Percentiles rank a stretch among this genome's conserved stretches.
Conservation (phyloP, 169 alveolate genomes). For the Plasmodium vinckei region DNA sequence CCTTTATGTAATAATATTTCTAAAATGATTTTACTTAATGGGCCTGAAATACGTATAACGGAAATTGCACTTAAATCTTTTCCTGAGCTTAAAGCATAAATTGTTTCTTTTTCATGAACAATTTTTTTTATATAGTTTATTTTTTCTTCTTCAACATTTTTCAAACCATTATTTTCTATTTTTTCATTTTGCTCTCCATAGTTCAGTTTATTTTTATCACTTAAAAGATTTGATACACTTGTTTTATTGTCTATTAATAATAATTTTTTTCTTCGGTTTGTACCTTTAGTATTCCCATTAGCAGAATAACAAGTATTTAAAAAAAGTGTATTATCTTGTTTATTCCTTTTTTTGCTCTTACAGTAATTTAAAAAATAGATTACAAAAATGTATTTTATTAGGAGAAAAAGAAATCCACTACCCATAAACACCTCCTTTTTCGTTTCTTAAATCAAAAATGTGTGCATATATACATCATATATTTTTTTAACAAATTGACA, state of each 20-base stretch:
- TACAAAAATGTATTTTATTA: conserved; percentile 8
- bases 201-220: not conserved
- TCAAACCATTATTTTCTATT: no score
- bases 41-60: conserved; percentile 41
- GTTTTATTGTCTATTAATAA: no score
- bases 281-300: no score
- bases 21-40: conserved; percentile 33
- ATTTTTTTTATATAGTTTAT: conserved; percentile 22
- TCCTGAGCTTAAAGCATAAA: conserved; percentile 58
- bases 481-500: no score
- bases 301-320: no score
- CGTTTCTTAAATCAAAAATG: no score
- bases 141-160: not conserved
- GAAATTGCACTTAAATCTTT: conserved; percentile 32
- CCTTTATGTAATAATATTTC: conserved; percentile 28
- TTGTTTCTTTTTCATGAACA: conserved; percentile 30
- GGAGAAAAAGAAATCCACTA: not conserved
- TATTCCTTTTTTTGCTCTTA: not conserved
- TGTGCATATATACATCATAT: no score
- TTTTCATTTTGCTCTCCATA: not conserved
- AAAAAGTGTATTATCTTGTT: not conserved
- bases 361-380: not conserved
- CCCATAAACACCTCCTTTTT: no score
- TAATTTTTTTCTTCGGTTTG: no score
- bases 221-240: not conserved